Percentiles rank a stretch among this genome's conserved stretches.
Conservation (phyloP, 2,329 filamentous ascomycete genomes). For the Diaporthe sp. region DNA sequence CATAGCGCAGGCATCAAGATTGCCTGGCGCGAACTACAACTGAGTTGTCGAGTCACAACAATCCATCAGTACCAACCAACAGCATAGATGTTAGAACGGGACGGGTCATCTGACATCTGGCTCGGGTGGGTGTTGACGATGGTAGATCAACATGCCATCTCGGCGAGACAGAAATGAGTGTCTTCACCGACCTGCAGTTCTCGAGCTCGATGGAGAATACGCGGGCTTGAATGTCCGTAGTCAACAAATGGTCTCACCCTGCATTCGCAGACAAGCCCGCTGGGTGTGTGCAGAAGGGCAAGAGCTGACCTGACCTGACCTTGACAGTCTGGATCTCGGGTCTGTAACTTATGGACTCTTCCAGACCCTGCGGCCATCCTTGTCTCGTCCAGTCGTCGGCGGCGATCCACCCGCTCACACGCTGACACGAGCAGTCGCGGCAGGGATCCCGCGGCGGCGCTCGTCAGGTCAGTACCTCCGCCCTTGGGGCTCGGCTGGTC, state of each 20-base stretch:
- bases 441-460: conserved; percentile 20
- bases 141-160: neutral
- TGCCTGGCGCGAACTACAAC: neutral
- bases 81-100: neutral
- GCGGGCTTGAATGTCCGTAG: neutral
- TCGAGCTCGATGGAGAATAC: neutral
- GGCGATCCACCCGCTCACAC: conserved; percentile 25
- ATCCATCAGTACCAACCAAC: neutral
- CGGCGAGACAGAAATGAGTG: neutral
- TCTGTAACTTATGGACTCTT: conserved; percentile 35
- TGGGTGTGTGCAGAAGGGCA: too few species aligned
- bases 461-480: neutral
- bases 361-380: conserved; percentile 40
- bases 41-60: neutral
- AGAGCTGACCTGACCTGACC: neutral
- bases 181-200: neutral
- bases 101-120: neutral
- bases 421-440: neutral
- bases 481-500: conserved; percentile 22
- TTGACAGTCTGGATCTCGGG: conserved; percentile 22
- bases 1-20: neutral
- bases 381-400: conserved; percentile 28
- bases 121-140: neutral
- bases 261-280: neutral
- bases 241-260: neutral